Conservation (phyloP, 768 basidiomycete genomes). For the Kwoniella heveanensis region DNA sequence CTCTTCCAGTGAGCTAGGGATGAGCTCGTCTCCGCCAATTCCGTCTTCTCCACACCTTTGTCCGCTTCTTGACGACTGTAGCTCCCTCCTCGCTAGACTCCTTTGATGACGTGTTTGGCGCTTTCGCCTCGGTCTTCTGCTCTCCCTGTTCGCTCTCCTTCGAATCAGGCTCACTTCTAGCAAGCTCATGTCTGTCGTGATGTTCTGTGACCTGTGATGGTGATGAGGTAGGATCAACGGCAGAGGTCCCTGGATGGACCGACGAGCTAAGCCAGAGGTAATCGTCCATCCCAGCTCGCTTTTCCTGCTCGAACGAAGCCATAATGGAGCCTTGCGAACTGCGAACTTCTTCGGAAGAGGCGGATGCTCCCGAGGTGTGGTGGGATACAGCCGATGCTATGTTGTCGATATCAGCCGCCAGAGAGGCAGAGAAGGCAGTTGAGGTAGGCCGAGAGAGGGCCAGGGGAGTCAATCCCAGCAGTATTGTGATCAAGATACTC, state of each 20-base stretch:
- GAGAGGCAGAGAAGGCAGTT: not conserved
- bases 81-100: not conserved
- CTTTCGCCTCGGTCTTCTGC: not conserved
- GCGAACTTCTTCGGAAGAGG: not conserved
- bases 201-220: not conserved
- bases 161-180: not conserved
- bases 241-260: not conserved
- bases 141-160: not conserved
- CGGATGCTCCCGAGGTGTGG: not conserved
- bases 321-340: not conserved
- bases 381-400: not conserved
- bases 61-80: not conserved
- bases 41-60: not conserved
- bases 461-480: not conserved
- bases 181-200: not conserved
- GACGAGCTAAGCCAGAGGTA: slow-evolving; percentile 2
- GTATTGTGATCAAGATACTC: not conserved
- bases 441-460: not conserved
- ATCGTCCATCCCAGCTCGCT: slow-evolving; percentile 4
- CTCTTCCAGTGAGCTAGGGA: not conserved
- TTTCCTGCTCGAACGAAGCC: not conserved
- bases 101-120: not conserved
- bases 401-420: not conserved
- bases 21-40: not conserved
- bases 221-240: not conserved